These are phyloP conservation scores for Penicillium sp. DNA, from an alignment of 2,329 filamentous ascomycete genomes.

Conservation along the genomic window DNA sequence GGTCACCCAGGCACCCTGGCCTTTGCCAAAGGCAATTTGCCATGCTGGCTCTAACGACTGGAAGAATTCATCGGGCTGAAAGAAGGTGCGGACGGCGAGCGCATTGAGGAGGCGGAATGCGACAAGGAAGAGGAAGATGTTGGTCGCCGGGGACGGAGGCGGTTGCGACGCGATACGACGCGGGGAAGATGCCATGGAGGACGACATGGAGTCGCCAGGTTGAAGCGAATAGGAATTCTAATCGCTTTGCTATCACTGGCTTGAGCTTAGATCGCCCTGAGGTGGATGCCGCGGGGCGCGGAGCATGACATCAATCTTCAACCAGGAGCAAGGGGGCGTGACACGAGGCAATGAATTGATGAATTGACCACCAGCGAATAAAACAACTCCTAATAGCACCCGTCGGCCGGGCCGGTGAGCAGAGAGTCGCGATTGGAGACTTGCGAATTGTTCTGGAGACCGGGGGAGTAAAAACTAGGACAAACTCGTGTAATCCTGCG, in stretches of 20 bases:
- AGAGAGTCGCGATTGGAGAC: constrained; percentile 7
- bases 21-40: constrained; percentile 78
- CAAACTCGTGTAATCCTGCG: constrained; percentile 36
- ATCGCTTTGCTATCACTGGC: constrained; percentile 6
- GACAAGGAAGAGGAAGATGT: constrained; percentile 56
- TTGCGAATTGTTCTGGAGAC: constrained; percentile 10
- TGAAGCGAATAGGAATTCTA: constrained; percentile 8
- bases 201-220: background rate
- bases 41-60: constrained; percentile 95
- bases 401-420: constrained; percentile 13
- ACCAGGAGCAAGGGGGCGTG: background rate
- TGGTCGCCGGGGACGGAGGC: constrained; percentile 19
- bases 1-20: constrained; percentile 87
- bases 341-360: background rate
- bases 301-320: constrained; percentile 19
- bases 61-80: constrained; percentile 98
- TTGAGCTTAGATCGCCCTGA: constrained; percentile 13
- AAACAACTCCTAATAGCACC: background rate
- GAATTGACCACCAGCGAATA: background rate
- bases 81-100: constrained; percentile 82
- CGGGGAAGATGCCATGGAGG: constrained; percentile 10
- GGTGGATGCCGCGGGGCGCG: constrained; percentile 14
- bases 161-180: constrained; percentile 23
- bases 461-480: constrained; percentile 12
- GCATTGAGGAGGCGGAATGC: constrained; percentile 80